Base-by-base conservation (phyloP, 345 rosid species). In the Ailanthus altissimus region DNA sequence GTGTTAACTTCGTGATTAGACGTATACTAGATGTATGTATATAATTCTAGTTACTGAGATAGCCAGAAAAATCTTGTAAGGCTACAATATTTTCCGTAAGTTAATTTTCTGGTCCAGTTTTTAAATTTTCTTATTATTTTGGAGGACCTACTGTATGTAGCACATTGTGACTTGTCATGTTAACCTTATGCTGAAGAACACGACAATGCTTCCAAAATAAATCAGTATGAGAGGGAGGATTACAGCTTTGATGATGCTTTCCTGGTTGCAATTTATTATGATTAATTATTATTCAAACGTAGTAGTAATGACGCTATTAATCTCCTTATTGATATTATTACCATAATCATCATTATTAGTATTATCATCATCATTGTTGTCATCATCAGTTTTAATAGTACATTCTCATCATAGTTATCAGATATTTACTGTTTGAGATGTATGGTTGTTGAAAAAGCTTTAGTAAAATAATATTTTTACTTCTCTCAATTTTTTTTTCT, bases 11-110 rank as follows among this genome's bases (percentile, higher is more conserved):
- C 57, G 6, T n/a, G n/a, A 0, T 6, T 20, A 53, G 58, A 0
- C 23, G 25, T 6, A 7, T 36, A 5, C 5, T 18, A 40, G 38
- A 18, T 38, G 15, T 64, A 42, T 40, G 18, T 64, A 40, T 64
- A 64, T 42, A 64, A 40, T 64, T 64, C 68, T 64, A 64, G 68
- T 38, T 42, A 23, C 36, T 67, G 5, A 43, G 71, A 46, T 67
- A 25, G 13, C 54, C 2, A 16, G 10, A 46, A 5, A 67, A 45
- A 26, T 25, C 26, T 67, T 6, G 12, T 46, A 46, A 25, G 45
- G 20, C 56, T 67, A 0, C 46, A 25, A 6, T 25, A 45, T 47
- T 67, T 25, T 67, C n/a, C 3, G 0, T 23, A 47, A 67, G n/a
- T 70, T 70, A 67, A 45, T 67, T 67, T 67, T 67, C 45, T 45